Evolutionary conservation across 345 rosid species (phyloP), one percentile per base, ranked within the genome.

Genomic region (Hevea brasiliensis): DNA sequence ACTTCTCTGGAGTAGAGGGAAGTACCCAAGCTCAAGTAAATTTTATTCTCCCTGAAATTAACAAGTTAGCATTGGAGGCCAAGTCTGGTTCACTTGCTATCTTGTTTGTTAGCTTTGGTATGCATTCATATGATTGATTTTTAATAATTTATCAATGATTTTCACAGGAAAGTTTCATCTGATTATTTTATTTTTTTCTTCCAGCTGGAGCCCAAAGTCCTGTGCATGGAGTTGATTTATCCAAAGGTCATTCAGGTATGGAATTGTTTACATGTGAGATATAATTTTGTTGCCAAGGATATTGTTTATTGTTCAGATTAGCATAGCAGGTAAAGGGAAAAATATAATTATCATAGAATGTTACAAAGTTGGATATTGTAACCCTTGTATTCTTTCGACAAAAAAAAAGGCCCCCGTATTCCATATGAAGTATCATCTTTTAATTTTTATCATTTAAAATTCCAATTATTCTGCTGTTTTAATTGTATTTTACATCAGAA

Each of bases 41-140:
- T 81, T 91, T 96, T 73, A 20, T 88, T 77, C 93, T 96, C 61
- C 98, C 99, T 72, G 98, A 92, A 72, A 86, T 90, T 71, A 90
- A 80, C 79, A 90, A 84, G 81, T 89, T 96, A 72, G 86, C 87
- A 21, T 70, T 83, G 80, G 97, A 96, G 82, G 90, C 92, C 32
- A 93, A 89, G 81, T 86, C 88, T 61, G 89, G 95, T 66, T 86
- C 97, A 40, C 95, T 96, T 56, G 76, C 89, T 65, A 81, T 96
- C 78, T 81, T 96, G 87, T 85, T 96, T 76, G 86, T 96, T 68
- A 90, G 92, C 86, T 87, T 85, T 81, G 99, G 99, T 93, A 86
- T 67, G 88, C 47, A 65, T 68, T 68, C 56, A 56, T 48, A 21
- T 20, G 15, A 15, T 55, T 45, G 51, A 50, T 51, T 27, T 67